Evolutionary conservation across 2,329 filamentous ascomycete genomes (phyloP).

Genomic region (Aphanoascus verrucosus): DNA sequence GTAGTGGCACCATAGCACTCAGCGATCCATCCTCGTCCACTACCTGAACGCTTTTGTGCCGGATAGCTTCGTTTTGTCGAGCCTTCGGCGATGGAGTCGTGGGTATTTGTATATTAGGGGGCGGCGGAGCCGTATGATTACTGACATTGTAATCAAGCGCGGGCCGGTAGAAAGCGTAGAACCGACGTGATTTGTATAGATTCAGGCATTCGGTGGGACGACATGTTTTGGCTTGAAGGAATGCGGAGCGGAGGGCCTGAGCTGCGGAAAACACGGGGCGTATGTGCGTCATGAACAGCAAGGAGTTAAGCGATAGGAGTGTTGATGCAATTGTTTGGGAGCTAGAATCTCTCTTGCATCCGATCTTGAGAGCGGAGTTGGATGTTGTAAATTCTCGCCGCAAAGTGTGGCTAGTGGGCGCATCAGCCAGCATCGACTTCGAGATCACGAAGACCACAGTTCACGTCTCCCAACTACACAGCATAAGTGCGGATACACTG

Average conservation of each 20-base stretch:
- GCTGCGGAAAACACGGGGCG: slow-evolving; percentile 13
- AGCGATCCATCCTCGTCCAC: slow-evolving; percentile 28
- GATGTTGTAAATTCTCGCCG: too few species aligned
- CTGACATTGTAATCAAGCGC: not conserved
- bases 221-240: not conserved
- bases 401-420: not conserved
- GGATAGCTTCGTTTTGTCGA: slow-evolving; percentile 27
- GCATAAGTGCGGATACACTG: not conserved
- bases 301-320: not conserved
- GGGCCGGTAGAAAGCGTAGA: not conserved
- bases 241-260: slow-evolving; percentile 12
- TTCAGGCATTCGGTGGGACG: not conserved
- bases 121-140: too few species aligned
- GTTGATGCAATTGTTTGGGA: too few species aligned
- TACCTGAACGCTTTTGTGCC: slow-evolving; percentile 24
- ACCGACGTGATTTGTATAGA: not conserved
- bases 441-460: not conserved
- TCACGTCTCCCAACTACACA: not conserved
- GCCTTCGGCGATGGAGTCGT: slow-evolving; percentile 14
- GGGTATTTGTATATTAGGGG: not conserved
- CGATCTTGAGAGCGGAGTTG: too few species aligned
- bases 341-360: too few species aligned
- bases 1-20: slow-evolving; percentile 22
- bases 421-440: not conserved
- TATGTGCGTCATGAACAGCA: slow-evolving; percentile 12